Evolutionary conservation across 768 basidiomycete genomes (phyloP), one percentile per base, ranked within the genome.

Genomic region (Hirschioporus abietinus): DNA sequence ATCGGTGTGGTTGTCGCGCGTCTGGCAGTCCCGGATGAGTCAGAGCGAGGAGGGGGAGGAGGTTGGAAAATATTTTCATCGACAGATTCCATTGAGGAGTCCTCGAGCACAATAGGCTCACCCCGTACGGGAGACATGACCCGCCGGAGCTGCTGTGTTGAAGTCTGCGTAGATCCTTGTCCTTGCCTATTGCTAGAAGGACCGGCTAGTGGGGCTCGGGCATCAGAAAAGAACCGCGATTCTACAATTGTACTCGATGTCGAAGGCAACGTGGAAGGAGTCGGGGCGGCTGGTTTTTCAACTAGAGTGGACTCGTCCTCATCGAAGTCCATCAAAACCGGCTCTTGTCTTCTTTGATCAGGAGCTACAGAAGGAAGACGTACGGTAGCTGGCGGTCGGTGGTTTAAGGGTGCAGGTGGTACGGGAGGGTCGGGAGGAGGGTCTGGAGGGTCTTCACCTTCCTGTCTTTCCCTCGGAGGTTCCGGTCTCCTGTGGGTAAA

Each of bases 231-330:
- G 30, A 63, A 67, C 20, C 58, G 63, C 36, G 66, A 60, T 23
- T 35, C 58, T 7, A 64, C 66, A 35, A 34, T 79, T 76, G 66
- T 77, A 76, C 60, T 76, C 78, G 66, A 73, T 73, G 66, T 72
- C 70, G 70, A 70, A 76, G 63, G 62, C 12, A 59, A 23, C 57
- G 36, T 63, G 42, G 66, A 34, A 34, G n/a, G 58, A 7, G 64
- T 18, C 7, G 74, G 25, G n/a, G 67, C 63, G 18, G 65, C 58
- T 57, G 66, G 34, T 24, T 59, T 58, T 23, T 24, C 20, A n/a
- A 23, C 57, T 15, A 67, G 62, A 34, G 64, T 71, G 18, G 80
- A 80, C 15, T 82, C 81, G 58, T 82, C 79, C 24, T 79, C 74
- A 26, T 61, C 60, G 2, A 25, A 61, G 60, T 61, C 60, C 60